Percentiles rank a stretch among this genome's conserved stretches.
phyloP scores from a whole-genome alignment of 169 alveolate species.

The Plasmodium gaboni region DNA sequence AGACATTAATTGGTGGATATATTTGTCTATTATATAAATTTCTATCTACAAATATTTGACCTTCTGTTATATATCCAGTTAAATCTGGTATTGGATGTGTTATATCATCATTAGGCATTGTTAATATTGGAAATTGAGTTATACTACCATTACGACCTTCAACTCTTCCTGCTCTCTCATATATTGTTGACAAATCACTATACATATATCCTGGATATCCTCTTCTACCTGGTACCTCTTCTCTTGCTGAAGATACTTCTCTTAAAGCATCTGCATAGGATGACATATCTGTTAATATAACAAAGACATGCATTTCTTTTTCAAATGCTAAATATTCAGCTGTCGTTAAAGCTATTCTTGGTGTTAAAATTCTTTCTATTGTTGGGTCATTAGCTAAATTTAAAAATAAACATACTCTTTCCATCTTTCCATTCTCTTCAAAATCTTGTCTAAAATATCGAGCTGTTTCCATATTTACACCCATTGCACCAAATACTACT shows the following conservation, averaged over 20 bases:
- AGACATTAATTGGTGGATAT: slow-evolving; percentile 97
- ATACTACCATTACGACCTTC: slow-evolving; percentile 97
- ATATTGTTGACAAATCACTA: slow-evolving; percentile 98
- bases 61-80: slow-evolving; percentile 99
- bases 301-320: slow-evolving; percentile 98
- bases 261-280: slow-evolving; percentile 99
- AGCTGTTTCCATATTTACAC: slow-evolving; percentile 99
- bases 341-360: slow-evolving; percentile 98
- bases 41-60: slow-evolving; percentile 99
- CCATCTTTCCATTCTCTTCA: slow-evolving; percentile 99
- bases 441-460: slow-evolving; percentile 99
- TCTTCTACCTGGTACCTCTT: slow-evolving; percentile 99
- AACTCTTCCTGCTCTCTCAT: slow-evolving; percentile 99
- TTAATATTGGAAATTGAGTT: slow-evolving; percentile 99
- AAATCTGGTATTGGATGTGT: slow-evolving; percentile 99
- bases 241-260: slow-evolving; percentile 99
- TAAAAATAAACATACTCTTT: slow-evolving; percentile 97
- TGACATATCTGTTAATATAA: slow-evolving; percentile 99
- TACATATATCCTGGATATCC: slow-evolving; percentile 99
- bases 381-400: slow-evolving; percentile 99
- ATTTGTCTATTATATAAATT: slow-evolving; percentile 97
- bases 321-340: slow-evolving; percentile 99
- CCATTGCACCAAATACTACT: slow-evolving; percentile 99
- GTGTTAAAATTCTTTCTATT: slow-evolving; percentile 98
- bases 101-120: slow-evolving; percentile 99